Conservation (phyloP, 164 flowering plant genomes). For the Hamamelis virginiana region DNA sequence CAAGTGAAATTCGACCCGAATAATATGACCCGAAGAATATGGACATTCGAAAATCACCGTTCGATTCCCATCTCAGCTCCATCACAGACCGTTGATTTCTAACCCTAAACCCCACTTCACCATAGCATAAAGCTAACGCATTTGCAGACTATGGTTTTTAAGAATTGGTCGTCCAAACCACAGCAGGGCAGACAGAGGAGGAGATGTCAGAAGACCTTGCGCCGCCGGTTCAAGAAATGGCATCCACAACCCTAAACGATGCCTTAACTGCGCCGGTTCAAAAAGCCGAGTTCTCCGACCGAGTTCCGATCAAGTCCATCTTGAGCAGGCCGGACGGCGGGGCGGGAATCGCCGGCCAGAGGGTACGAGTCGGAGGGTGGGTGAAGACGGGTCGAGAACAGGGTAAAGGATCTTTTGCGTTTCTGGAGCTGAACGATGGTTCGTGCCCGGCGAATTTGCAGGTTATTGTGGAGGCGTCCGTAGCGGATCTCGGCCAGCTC, state of each 20-base stretch:
- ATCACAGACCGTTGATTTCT: too few relatives aligned
- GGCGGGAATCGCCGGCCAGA: constrained; percentile 57
- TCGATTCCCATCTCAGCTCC: too few relatives aligned
- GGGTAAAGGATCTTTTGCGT: constrained; percentile 78
- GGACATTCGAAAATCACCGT: too few relatives aligned
- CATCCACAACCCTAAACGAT: constrained; percentile 25
- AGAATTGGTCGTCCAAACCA: background rate
- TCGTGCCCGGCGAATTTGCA: constrained; percentile 82
- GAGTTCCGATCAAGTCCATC: constrained; percentile 60
- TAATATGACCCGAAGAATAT: too few relatives aligned
- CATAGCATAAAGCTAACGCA: too few relatives aligned
- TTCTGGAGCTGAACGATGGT: constrained; percentile 86
- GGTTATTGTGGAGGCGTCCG: constrained; percentile 64
- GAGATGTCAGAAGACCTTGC: constrained; percentile 29
- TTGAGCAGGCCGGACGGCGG: constrained; percentile 72
- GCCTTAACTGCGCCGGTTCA: background rate
- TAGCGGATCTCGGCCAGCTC: constrained; percentile 45
- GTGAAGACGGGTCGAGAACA: constrained; percentile 91
- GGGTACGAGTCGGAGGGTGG: constrained; percentile 77
- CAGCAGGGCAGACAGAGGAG: background rate
- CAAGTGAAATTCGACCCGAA: too few relatives aligned
- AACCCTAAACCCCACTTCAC: too few relatives aligned
- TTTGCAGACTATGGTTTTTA: too few relatives aligned
- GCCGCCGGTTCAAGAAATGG: constrained; percentile 33
- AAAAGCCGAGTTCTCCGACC: constrained; percentile 63